A percentile compares a stretch with the other conserved stretches of the same genome.
phyloP scores from a whole-genome alignment of 805 yeast genomes.

The Candida boleticola region DNA sequence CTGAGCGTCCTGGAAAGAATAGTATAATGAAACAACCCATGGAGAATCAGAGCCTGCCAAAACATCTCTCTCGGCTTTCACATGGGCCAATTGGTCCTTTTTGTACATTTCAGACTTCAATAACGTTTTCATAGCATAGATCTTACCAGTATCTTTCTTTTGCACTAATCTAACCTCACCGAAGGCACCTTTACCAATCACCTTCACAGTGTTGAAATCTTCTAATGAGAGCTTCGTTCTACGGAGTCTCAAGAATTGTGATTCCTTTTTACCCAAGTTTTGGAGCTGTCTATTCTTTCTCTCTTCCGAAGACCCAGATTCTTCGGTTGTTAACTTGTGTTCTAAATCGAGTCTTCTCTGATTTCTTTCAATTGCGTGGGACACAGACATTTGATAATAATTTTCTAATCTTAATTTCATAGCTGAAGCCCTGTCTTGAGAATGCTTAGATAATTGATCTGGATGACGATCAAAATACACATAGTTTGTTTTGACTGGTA shows the following conservation, averaged over 20 bases:
- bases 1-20: conserved; percentile 77
- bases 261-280: conserved; percentile 83
- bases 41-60: conserved; percentile 87
- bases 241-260: conserved; percentile 78
- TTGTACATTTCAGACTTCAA: conserved; percentile 91
- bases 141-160: conserved; percentile 86
- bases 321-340: conserved; percentile 64
- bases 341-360: conserved; percentile 88
- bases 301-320: conserved; percentile 70
- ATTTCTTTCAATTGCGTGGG: conserved; percentile 92
- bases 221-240: conserved; percentile 80
- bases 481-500: conserved; percentile 36
- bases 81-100: conserved; percentile 92
- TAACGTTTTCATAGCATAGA: conserved; percentile 91
- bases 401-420: conserved; percentile 80
- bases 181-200: conserved; percentile 95
- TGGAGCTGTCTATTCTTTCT: conserved; percentile 78
- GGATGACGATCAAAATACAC: conserved; percentile 83
- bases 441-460: conserved; percentile 62
- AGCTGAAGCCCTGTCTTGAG: conserved; percentile 84
- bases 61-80: conserved; percentile 94
- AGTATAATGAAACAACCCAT: conserved; percentile 82
- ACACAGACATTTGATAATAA: conserved; percentile 79
- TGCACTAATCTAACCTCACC: conserved; percentile 96
- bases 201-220: conserved; percentile 87